These are phyloP conservation scores for Salinomyces thailandicus DNA, from an alignment of 2,329 filamentous ascomycete species.

Conservation along the genomic window DNA sequence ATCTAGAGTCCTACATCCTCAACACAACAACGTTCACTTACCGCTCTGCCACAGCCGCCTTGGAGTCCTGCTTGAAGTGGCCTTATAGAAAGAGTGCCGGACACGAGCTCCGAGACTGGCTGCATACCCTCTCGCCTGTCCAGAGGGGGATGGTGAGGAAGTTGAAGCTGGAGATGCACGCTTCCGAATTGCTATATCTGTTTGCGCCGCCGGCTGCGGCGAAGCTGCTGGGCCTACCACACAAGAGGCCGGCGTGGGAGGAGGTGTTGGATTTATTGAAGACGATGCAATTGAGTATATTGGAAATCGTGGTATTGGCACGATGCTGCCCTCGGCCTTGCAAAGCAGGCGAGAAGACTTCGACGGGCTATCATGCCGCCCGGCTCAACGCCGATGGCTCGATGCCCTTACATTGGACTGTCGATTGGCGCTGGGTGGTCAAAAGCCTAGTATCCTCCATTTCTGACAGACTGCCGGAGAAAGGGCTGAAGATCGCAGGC, in stretches of 20 bases:
- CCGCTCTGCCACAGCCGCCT: not conserved
- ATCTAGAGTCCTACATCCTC: not conserved
- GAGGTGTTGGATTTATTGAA: conserved; percentile 2
- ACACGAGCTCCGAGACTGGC: conserved; percentile 3
- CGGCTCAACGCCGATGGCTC: not conserved
- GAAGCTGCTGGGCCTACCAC: conserved; percentile 3
- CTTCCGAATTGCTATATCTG: conserved; percentile 5
- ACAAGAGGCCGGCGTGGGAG: conserved; percentile 2
- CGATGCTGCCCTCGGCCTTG: conserved; percentile 2
- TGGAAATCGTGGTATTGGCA: conserved; percentile 1
- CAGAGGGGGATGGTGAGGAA: conserved; percentile 1
- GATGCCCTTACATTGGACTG: not conserved
- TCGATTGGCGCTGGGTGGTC: conserved; percentile 1
- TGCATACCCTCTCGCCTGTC: not conserved
- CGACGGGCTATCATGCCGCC: not conserved
- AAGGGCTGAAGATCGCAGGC: too few relatives aligned
- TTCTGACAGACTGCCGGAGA: not conserved
- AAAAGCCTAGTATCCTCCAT: not conserved
- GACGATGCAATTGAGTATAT: conserved; percentile 3
- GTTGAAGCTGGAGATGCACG: conserved; percentile 6
- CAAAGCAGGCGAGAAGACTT: not conserved
- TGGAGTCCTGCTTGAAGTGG: not conserved
- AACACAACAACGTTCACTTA: conserved; percentile 1
- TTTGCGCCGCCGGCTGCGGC: conserved; percentile 5
- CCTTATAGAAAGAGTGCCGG: not conserved